These are phyloP conservation scores for Chloranthus sessilifolius DNA, from an alignment of 164 flowering plant species.

Conservation along the genomic window DNA sequence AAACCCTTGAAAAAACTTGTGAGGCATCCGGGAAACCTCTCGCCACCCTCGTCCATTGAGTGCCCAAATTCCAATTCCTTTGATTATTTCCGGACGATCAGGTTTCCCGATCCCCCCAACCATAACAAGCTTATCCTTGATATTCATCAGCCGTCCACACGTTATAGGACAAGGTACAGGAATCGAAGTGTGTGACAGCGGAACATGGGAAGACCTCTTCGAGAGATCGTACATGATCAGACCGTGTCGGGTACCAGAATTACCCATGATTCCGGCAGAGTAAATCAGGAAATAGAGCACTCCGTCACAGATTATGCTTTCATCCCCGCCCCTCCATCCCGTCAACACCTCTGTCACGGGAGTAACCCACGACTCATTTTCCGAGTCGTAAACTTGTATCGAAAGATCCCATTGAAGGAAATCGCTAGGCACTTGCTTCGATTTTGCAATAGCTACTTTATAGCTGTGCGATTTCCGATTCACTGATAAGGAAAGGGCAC, in stretches of 20 bases:
- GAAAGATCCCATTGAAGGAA: slow-evolving; percentile 85
- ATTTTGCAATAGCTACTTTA: slow-evolving; percentile 57
- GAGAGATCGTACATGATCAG: slow-evolving; percentile 57
- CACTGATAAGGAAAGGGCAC: slow-evolving; percentile 65
- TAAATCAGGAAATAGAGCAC: slow-evolving; percentile 70
- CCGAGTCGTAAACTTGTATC: slow-evolving; percentile 63
- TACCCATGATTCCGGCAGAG: slow-evolving; percentile 52
- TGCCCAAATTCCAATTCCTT: slow-evolving; percentile 87
- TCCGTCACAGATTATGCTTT: slow-evolving; percentile 77
- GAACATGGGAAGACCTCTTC: slow-evolving; percentile 33
- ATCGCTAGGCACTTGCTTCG: slow-evolving; percentile 76
- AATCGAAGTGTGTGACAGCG: slow-evolving; percentile 48
- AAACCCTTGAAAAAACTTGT: slow-evolving; percentile 80
- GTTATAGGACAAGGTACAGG: slow-evolving; percentile 88
- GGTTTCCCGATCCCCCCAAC: slow-evolving; percentile 73
- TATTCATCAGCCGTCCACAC: slow-evolving; percentile 86
- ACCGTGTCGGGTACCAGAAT: slow-evolving; percentile 64
- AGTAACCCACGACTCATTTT: slow-evolving; percentile 57
- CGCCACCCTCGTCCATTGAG: slow-evolving; percentile 66
- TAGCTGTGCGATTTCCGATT: slow-evolving; percentile 42
- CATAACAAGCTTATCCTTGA: slow-evolving; percentile 78
- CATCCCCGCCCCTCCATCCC: slow-evolving; percentile 98
- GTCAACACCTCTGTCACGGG: slow-evolving; percentile 52
- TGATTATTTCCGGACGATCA: slow-evolving; percentile 74
- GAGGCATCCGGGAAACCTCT: slow-evolving; percentile 85